Percentiles rank a stretch among this genome's conserved stretches.
Conservation (phyloP, 1,139 yeast genomes). For the Ogataea hybrid region DNA sequence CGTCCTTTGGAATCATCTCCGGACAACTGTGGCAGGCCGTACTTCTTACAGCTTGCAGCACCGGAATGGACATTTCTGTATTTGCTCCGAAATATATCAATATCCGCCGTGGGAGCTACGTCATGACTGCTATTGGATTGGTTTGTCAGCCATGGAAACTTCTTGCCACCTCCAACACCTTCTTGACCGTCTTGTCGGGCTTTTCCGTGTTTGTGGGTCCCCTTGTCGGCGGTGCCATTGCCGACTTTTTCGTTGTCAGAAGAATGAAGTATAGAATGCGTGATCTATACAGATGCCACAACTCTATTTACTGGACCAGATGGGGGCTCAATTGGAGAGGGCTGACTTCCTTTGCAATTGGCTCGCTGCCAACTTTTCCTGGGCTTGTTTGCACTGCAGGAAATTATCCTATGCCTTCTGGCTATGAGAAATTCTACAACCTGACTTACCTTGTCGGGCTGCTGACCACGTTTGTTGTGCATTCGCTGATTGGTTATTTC, state of each 20-base stretch:
- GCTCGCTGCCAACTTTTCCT: slow-evolving; percentile 11
- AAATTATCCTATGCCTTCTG: slow-evolving; percentile 7
- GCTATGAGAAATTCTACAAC: slow-evolving; percentile 14
- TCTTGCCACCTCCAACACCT: slow-evolving; percentile 44
- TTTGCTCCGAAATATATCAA: slow-evolving; percentile 72
- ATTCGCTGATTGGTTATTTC: slow-evolving; percentile 7
- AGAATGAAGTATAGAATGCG: slow-evolving; percentile 33
- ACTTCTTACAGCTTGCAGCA: slow-evolving; percentile 80
- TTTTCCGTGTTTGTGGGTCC: slow-evolving; percentile 81
- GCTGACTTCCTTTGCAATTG: slow-evolving; percentile 5
- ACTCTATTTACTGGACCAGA: slow-evolving; percentile 14
- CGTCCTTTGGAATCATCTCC: slow-evolving; percentile 67
- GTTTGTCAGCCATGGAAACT: slow-evolving; percentile 82
- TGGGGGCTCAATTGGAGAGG: slow-evolving; percentile 18
- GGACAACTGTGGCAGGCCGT: slow-evolving; percentile 88
- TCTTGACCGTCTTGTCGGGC: slow-evolving; percentile 69
- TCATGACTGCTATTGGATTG: slow-evolving; percentile 74
- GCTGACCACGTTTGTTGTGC: slow-evolving; percentile 8
- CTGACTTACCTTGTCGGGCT: slow-evolving; percentile 14
- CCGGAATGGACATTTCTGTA: slow-evolving; percentile 87
- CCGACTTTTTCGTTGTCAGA: slow-evolving; percentile 72
- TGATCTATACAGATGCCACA: slow-evolving; percentile 14
- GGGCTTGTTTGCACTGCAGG: slow-evolving; percentile 16
- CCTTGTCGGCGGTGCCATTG: slow-evolving; percentile 73
- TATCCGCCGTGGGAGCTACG: slow-evolving; percentile 73